Conservation (phyloP, 108 stramenopile genomes). For the Fistulifera pelliculosa region DNA sequence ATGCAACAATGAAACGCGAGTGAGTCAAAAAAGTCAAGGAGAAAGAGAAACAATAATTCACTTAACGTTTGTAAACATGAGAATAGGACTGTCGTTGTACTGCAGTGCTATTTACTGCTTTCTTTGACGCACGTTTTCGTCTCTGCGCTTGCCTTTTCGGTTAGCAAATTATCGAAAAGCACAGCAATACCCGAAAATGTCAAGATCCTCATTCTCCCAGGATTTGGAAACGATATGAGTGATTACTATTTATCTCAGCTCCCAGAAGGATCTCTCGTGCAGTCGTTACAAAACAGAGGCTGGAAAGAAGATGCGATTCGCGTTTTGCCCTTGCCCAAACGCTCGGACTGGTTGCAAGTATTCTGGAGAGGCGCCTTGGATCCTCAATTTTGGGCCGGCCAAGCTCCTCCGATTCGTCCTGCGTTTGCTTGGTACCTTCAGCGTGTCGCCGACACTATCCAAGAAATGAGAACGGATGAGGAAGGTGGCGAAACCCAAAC, state of each 20-base stretch:
- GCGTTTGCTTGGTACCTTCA: conserved; percentile 85
- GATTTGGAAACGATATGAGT: conserved; percentile 74
- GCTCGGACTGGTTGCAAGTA: conserved; percentile 81
- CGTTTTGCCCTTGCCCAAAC: conserved; percentile 53
- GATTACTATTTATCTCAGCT: conserved; percentile 56
- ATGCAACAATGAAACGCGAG: too few species aligned
- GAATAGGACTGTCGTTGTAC: too few species aligned
- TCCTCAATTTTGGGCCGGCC: conserved; percentile 58
- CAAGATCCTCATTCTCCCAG: conserved; percentile 52
- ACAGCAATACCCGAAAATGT: conserved; percentile 6
- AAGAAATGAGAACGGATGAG: conserved; percentile 20
- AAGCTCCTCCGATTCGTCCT: conserved; percentile 44
- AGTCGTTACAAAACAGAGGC: conserved; percentile 8
- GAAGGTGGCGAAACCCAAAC: neutral
- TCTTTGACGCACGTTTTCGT: too few species aligned
- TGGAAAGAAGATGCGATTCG: conserved; percentile 40
- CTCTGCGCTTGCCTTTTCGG: too few species aligned
- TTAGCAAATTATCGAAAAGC: too few species aligned
- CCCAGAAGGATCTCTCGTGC: conserved; percentile 17
- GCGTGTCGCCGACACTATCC: conserved; percentile 43
- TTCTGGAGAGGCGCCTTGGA: conserved; percentile 58
- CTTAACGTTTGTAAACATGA: too few species aligned
- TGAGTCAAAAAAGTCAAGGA: too few species aligned
- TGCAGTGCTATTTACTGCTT: too few species aligned
- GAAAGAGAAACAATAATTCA: too few species aligned